Base-by-base conservation (phyloP, 495 filamentous ascomycete genomes). In the Penicillium desertorum region DNA sequence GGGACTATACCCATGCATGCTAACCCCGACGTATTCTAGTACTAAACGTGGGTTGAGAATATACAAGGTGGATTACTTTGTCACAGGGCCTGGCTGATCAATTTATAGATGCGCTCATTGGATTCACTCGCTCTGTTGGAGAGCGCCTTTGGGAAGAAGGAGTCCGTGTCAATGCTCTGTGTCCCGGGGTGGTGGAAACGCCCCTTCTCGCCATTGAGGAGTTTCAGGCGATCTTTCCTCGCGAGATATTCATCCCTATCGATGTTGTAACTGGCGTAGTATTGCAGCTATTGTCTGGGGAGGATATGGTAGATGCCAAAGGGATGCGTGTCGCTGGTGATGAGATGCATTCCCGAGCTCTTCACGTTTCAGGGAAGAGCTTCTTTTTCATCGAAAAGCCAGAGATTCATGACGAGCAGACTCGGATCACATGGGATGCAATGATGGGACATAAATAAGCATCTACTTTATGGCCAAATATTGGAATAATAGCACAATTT, bases 131-230 rank as follows among this genome's bases (percentile, higher is more conserved):
- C 22, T 64, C 59, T 17, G 51, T 64, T 5, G 61, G 48, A 1
- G 16, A 42, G 5, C 19, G 45, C 4, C 55, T 64, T 32, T 55
- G 45, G 45, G 45, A 42, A 12, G 59, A 67, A 1, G 64, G 64
- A 22, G 39, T 67, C 36, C 59, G 62, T 10, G 54, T 64, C 1
- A 67, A 64, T 22, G 54, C 64, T 19, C 49, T 67, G 29, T 67
- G 64, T 29, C 64, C 62, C 1, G 62, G 59, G 0, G 45, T 60
- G 7, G 64, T 64, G 7, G 30, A 57, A 32, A 64, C 62, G 2
- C 52, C 58, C 2, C 46, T 67, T 6, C 7, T 67, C 8, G 48
- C 45, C 22, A 34, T 32, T 11, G 41, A 42, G 14, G 45, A 2
- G 19, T 30, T 60, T 25, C 27, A 45, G n/a, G 22, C 55, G 9